Conservation (phyloP, 495 filamentous ascomycete species). For the Xylaria acuta region DNA sequence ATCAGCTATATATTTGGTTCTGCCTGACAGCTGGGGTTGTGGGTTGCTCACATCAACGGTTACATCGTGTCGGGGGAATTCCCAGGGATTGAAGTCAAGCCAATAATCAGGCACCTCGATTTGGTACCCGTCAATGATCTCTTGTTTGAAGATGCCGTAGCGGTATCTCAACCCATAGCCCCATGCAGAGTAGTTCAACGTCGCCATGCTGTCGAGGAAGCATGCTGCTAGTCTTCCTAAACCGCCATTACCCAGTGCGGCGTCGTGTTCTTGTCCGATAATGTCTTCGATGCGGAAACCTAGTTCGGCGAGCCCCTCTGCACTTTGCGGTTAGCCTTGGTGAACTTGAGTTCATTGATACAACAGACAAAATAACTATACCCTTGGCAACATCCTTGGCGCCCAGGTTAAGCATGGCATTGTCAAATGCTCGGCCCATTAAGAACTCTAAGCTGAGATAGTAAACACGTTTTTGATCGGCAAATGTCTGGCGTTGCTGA, state of each 20-base stretch:
- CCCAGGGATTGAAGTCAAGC: slow-evolving; percentile 99
- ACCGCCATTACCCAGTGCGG: slow-evolving; percentile 94
- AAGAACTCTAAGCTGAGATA: slow-evolving; percentile 96
- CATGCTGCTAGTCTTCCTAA: slow-evolving; percentile 94
- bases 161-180: slow-evolving; percentile 94
- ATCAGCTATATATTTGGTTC: slow-evolving; percentile 24
- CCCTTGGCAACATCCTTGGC: slow-evolving; percentile 84
- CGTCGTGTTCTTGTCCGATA: slow-evolving; percentile 93
- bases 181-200: slow-evolving; percentile 94
- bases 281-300: slow-evolving; percentile 98
- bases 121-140: slow-evolving; percentile 96
- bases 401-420: slow-evolving; percentile 96
- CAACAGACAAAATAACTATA: slow-evolving; percentile 40
- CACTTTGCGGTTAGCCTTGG: slow-evolving; percentile 24
- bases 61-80: slow-evolving; percentile 94
- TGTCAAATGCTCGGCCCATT: slow-evolving; percentile 95
- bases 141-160: slow-evolving; percentile 99
- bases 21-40: background rate
- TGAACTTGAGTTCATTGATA: background rate
- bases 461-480: slow-evolving; percentile 91
- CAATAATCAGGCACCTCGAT: slow-evolving; percentile 98
- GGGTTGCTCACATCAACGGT: slow-evolving; percentile 71
- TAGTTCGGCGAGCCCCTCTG: slow-evolving; percentile 83
- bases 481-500: slow-evolving; percentile 91
- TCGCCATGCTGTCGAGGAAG: slow-evolving; percentile 94